These are phyloP conservation scores for Coemansia sp. DNA, from an alignment of 192 early-diverging fungal species.

Conservation along the genomic window DNA sequence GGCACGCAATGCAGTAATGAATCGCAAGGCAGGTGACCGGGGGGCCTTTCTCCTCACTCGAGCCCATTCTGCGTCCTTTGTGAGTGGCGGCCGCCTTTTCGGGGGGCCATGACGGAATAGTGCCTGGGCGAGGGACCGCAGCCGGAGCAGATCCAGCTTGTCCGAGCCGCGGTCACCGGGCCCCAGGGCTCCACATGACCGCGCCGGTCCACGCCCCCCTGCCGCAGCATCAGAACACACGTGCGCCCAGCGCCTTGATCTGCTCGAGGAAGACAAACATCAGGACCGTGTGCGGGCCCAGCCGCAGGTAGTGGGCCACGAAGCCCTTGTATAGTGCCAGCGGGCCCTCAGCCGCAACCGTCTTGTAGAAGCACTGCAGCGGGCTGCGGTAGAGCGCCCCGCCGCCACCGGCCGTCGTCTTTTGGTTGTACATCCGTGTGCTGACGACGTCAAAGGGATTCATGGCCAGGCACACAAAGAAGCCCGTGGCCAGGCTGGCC, in stretches of 20 bases:
- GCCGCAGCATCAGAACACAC: constrained; percentile 20
- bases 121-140: too few species aligned
- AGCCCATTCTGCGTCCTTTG: too few species aligned
- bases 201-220: too few species aligned
- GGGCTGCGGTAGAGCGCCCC: constrained; percentile 77
- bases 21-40: too few species aligned
- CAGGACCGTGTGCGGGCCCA: constrained; percentile 90
- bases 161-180: too few species aligned
- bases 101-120: too few species aligned
- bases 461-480: constrained; percentile 86
- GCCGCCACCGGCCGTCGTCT: constrained; percentile 51
- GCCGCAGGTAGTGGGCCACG: constrained; percentile 80
- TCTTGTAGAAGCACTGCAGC: constrained; percentile 83
- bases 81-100: too few species aligned
- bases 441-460: constrained; percentile 96
- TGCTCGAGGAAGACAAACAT: constrained; percentile 91
- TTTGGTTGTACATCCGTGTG: constrained; percentile 93
- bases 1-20: too few species aligned
- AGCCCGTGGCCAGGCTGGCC: constrained; percentile 71
- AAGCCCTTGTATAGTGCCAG: constrained; percentile 89
- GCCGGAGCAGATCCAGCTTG: too few species aligned
- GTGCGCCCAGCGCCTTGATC: constrained; percentile 48
- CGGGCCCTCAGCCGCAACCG: constrained; percentile 71
- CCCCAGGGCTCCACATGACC: too few species aligned
- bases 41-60: too few species aligned